Percentiles rank a stretch among this genome's conserved stretches.
These are phyloP conservation scores for Casuarina equisetifolia DNA, from an alignment of 306 rosid genomes.

Conservation along the genomic window DNA sequence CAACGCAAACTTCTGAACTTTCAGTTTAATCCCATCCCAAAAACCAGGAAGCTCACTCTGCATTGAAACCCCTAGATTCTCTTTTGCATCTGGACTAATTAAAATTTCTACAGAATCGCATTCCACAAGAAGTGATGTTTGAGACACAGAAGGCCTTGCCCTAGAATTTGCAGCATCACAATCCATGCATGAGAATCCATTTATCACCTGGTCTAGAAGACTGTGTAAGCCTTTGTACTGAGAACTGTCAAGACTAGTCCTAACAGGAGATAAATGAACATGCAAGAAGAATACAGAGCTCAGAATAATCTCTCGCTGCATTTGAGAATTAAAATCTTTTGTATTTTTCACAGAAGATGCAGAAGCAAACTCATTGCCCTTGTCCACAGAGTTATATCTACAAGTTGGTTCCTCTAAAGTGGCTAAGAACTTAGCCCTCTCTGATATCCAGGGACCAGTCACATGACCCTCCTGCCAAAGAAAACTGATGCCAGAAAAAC, in stretches of 20 bases:
- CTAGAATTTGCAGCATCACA: conserved; percentile 41
- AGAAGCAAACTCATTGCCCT: conserved; percentile 73
- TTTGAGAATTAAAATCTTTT: conserved; percentile 69
- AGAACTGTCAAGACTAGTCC: conserved; percentile 45
- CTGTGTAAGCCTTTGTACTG: conserved; percentile 50
- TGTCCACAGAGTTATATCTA: conserved; percentile 51
- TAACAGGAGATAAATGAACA: conserved; percentile 47
- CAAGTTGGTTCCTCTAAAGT: conserved; percentile 61
- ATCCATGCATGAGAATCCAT: conserved; percentile 42
- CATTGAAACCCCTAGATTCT: conserved; percentile 50
- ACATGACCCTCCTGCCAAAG: conserved; percentile 79
- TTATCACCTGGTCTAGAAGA: conserved; percentile 60
- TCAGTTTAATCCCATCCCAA: conserved; percentile 70
- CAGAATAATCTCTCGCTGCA: conserved; percentile 77
- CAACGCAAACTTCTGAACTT: conserved; percentile 63
- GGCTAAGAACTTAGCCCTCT: conserved; percentile 75
- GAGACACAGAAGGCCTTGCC: conserved; percentile 48
- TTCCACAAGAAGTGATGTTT: conserved; percentile 63
- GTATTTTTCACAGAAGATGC: conserved; percentile 66
- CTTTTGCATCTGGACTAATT: conserved; percentile 55
- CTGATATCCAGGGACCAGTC: conserved; percentile 92
- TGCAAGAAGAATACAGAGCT: conserved; percentile 66
- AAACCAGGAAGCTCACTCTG: conserved; percentile 90
- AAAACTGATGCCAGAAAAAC: conserved; percentile 56
- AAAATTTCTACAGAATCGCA: conserved; percentile 61